Evolutionary conservation across 257 asterid species (phyloP), one percentile per base, ranked within the genome.

Genomic region (Lantana camara): DNA sequence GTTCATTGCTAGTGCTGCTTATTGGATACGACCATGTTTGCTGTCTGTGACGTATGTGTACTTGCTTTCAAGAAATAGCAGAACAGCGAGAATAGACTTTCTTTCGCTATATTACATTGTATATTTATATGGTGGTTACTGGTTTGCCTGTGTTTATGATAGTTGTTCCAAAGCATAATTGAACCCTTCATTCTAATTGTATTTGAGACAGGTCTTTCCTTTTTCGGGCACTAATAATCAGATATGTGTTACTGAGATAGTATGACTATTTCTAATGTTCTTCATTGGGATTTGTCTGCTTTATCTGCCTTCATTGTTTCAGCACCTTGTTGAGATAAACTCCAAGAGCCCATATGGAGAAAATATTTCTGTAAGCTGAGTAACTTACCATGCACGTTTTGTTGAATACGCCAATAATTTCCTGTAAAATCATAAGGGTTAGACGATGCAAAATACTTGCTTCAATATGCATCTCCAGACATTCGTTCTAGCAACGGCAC

Each of bases 321-420:
- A 83, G 21, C 23, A 85, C 94, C 70, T 73, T 75, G 74, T 88
- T 81, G 70, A 81, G 90, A 68, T 84, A 89, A 47, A 49, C 79
- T 24, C 95, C 97, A 44, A 90, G 89, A 3, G 97, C 95, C 97
- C 96, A 87, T 48, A 86, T 84, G 10, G 95, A 87, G 48, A 87
- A 87, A 35, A 89, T 81, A 51, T 79, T 84, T 73, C 89, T 78
- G 65, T 84, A 90, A 7, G 85, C 67, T 4, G 95, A 80, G 74
- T 81, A 90, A 69, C 86, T 87, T 72, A 89, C 80, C 94, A 77
- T 86, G 60, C 95, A 86, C 40, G 71, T 90, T 44, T 54, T 76
- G 72, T 79, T 84, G 83, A 89, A 90, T 11, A 81, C 94, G 4
- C 96, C 97, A 1, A 77, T 70, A 34, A 84, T 84, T 73, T 84